Conservation (phyloP, 331 rosid genomes). For the Rhamnella rubrinervis region DNA sequence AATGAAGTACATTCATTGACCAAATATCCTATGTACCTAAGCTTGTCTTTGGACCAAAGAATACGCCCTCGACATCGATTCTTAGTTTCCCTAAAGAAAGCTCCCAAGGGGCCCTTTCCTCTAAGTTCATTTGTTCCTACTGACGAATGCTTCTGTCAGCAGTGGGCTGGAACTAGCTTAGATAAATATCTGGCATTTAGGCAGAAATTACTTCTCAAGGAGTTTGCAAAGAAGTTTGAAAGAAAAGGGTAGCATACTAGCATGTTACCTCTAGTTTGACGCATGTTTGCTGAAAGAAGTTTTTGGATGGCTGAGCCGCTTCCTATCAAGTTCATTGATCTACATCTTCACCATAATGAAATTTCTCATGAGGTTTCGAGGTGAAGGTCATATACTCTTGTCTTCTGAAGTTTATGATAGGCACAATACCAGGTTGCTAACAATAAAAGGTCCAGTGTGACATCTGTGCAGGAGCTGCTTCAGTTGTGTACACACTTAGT, state of each 20-base stretch:
- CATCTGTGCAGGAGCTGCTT: constrained; percentile 8
- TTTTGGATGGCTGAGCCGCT: constrained; percentile 22
- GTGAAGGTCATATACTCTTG: constrained; percentile 23
- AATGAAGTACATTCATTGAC: constrained; percentile 91
- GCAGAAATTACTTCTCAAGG: constrained; percentile 64
- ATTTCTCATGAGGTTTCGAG: constrained; percentile 13
- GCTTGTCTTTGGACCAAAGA: constrained; percentile 95
- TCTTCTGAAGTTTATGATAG: neutral
- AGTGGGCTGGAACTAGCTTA: constrained; percentile 92
- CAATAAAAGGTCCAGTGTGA: constrained; percentile 10
- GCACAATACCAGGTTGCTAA: constrained; percentile 2
- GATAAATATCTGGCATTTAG: constrained; percentile 85
- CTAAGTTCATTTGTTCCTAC: constrained; percentile 87
- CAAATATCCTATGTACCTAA: constrained; percentile 91
- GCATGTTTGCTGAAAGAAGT: neutral
- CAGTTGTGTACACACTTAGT: constrained; percentile 12
- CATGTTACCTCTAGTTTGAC: constrained; percentile 14
- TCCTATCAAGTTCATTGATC: constrained; percentile 15
- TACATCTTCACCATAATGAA: constrained; percentile 6
- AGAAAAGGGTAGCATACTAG: constrained; percentile 46
- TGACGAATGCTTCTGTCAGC: constrained; percentile 86
- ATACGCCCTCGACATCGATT: constrained; percentile 97
- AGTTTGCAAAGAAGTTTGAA: constrained; percentile 76
- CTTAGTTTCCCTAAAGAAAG: constrained; percentile 89
- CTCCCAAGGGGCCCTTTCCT: constrained; percentile 97